Evolutionary conservation across 257 asterid genomes (phyloP).

Genomic region (Forsythia suspensa): DNA sequence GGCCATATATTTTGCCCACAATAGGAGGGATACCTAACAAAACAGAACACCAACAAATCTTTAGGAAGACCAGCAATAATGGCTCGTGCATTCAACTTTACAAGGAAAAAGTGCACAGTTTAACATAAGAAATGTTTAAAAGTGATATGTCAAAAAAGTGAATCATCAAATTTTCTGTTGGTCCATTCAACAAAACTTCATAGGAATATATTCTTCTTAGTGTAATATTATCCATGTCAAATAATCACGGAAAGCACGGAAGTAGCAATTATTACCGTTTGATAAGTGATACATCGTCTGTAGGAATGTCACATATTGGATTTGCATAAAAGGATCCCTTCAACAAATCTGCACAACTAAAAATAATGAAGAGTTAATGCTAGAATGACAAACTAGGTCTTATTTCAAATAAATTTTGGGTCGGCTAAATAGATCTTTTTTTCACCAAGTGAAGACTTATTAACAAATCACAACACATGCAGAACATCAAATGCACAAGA

Average conservation of each 20-base stretch:
- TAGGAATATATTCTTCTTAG: not conserved
- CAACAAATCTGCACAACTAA: conserved; percentile 57
- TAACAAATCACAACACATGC: not conserved
- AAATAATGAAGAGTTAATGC: conserved; percentile 5
- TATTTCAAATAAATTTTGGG: not conserved
- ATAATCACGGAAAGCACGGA: not conserved
- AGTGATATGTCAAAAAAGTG: not conserved
- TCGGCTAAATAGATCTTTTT: not conserved
- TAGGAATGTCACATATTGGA: conserved; percentile 73
- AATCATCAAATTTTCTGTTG: conserved; percentile 5
- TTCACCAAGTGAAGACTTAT: not conserved
- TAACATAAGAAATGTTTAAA: not conserved
- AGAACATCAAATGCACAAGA: not conserved
- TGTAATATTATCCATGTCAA: not conserved
- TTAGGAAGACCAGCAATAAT: not conserved
- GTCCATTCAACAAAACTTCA: not conserved
- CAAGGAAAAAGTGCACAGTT: conserved; percentile 6
- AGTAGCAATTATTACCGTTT: conserved; percentile 45
- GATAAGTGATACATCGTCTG: conserved; percentile 60
- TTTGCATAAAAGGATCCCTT: conserved; percentile 94
- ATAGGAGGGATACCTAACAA: conserved; percentile 78
- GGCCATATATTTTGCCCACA: conserved; percentile 93
- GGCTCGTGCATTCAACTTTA: conserved; percentile 3
- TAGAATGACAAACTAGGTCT: not conserved
- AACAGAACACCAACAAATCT: conserved; percentile 16